Evolutionary conservation across 176 grass and related monocot genomes (phyloP), one percentile per base, ranked within the genome.

Genomic region (Miscanthus lutarioriparius): DNA sequence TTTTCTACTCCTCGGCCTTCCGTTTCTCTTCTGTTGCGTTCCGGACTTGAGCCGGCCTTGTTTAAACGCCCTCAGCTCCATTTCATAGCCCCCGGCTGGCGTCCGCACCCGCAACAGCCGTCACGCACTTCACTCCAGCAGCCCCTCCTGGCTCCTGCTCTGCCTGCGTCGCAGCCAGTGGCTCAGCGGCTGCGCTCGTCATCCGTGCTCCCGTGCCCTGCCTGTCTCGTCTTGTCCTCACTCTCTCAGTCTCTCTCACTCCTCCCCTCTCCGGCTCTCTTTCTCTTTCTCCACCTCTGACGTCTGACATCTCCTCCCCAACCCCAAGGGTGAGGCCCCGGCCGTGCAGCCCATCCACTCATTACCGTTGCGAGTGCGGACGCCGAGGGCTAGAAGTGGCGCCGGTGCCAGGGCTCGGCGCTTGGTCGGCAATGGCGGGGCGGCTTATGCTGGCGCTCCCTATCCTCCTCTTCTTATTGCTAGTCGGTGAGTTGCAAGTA

Each of bases 21-120:
- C 64, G 44, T 81, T 69, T 38, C 84, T 49, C 23, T 27, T 44
- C 14, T 15, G 68, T 30, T 26, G n/a, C 23, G 36, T 35, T 88
- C 68, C 86, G 93, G 88, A 95, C 80, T 13, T 75, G 80, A 86
- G 88, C 70, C 44, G 3, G 59, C 25, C n/a, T n/a, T n/a, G n/a
- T n/a, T n/a, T n/a, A n/a, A n/a, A n/a, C n/a, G n/a, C n/a, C n/a
- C n/a, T n/a, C n/a, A n/a, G n/a, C n/a, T n/a, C n/a, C 13, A 75
- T 91, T 94, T 74, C 20, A 82, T 84, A 94, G 23, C 32, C 11
- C 62, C 9, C 39, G 23, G 83, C 76, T 89, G 66, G 88, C 89
- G 82, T 85, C 91, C 82, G 80, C 80, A 7, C 80, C 28, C 25
- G 23, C 28, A 80, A 32, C 75, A 67, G 16, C 71, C 53, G 67